phyloP scores from a whole-genome alignment of 2,329 filamentous ascomycete species.

The Aspergillus carbonarius region DNA sequence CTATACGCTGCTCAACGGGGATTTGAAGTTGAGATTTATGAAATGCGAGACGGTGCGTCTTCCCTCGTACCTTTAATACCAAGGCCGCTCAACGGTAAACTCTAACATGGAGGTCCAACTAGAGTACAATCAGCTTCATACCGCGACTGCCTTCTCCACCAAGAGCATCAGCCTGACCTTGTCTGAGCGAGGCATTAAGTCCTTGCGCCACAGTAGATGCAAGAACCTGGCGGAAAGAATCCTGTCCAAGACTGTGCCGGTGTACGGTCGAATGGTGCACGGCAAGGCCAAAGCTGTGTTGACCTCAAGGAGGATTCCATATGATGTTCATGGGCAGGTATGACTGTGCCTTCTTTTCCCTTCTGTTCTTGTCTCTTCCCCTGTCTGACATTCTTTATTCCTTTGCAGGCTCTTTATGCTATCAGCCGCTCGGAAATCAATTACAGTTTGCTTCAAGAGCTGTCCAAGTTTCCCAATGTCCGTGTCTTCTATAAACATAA shows the following conservation, averaged over 20 bases:
- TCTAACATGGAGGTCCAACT: neutral
- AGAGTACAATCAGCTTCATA: neutral
- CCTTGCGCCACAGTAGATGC: neutral
- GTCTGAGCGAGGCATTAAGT: neutral
- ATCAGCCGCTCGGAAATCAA: neutral
- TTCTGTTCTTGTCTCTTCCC: neutral
- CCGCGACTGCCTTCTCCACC: neutral
- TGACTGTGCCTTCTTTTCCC: neutral
- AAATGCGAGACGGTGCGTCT: neutral
- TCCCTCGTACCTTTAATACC: neutral
- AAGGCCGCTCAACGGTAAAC: too few relatives aligned
- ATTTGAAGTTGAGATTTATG: neutral
- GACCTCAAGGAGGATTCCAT: neutral
- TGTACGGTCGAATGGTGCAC: neutral
- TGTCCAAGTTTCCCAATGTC: neutral
- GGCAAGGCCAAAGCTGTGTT: neutral
- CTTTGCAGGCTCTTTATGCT: neutral
- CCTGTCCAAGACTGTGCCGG: neutral
- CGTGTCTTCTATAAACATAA: neutral
- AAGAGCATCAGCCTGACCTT: neutral
- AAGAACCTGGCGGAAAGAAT: neutral
- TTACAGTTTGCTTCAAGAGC: neutral
- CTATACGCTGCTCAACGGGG: neutral
- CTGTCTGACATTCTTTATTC: neutral
- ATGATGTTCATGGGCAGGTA: neutral